phyloP scores from a whole-genome alignment of 2,329 filamentous ascomycete species.

The Colletotrichum sp. region DNA sequence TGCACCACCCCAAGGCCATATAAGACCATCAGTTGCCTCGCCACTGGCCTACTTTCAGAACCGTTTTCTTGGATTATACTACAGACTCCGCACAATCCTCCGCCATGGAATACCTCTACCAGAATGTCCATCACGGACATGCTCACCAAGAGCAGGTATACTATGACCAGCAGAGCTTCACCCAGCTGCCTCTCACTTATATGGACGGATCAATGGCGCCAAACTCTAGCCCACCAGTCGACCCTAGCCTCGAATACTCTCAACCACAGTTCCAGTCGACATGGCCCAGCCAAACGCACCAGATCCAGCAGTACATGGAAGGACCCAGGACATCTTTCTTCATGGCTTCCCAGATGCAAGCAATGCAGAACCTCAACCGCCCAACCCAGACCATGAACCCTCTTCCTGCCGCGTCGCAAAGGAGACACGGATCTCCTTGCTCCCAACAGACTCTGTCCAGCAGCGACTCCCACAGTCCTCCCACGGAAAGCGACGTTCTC shows the following conservation, averaged over 20 bases:
- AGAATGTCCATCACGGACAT: background rate
- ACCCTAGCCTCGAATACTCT: conserved; percentile 6
- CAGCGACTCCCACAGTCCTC: conserved; percentile 41
- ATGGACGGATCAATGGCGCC: background rate
- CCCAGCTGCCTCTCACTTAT: background rate
- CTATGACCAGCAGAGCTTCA: background rate
- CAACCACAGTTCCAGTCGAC: background rate
- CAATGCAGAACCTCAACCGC: background rate
- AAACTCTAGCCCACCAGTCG: background rate
- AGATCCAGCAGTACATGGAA: conserved; percentile 15
- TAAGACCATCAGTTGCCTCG: background rate
- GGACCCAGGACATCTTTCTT: conserved; percentile 19
- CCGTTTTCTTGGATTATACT: background rate
- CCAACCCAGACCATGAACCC: conserved; percentile 14
- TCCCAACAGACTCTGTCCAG: conserved; percentile 42
- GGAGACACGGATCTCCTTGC: conserved; percentile 37
- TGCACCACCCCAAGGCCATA: background rate
- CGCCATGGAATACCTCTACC: background rate
- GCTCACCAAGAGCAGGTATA: background rate
- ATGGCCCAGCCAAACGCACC: conserved; percentile 2
- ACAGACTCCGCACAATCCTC: background rate
- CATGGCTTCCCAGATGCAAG: conserved; percentile 2
- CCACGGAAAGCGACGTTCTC: conserved; percentile 42
- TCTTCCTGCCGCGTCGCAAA: conserved; percentile 28
- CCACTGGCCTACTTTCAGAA: background rate